Conservation (phyloP, 495 filamentous ascomycete genomes). For the Hyphodiscus hymeniophilus region DNA sequence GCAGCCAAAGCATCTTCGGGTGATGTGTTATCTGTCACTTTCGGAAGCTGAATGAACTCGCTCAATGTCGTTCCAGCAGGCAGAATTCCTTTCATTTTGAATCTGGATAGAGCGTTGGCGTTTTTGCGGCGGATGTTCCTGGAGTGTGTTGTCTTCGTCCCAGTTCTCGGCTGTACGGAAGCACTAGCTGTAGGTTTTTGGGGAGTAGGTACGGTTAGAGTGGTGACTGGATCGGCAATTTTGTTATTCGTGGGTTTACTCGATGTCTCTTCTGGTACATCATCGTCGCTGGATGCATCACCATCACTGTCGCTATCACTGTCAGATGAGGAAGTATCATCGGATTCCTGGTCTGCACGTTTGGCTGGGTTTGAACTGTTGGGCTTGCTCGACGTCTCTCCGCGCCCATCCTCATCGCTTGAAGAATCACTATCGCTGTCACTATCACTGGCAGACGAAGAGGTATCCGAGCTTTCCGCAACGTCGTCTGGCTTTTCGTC, state of each 20-base stretch:
- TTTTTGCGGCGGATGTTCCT: slow-evolving; percentile 47
- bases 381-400: slow-evolving; percentile 18
- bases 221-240: too few species aligned
- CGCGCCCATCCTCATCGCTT: slow-evolving; percentile 23
- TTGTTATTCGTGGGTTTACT: too few species aligned
- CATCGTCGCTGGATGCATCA: too few species aligned
- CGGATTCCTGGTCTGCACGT: too few species aligned
- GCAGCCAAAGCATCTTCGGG: slow-evolving; percentile 14
- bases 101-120: slow-evolving; percentile 35
- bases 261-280: too few species aligned
- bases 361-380: not conserved
- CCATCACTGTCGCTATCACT: too few species aligned
- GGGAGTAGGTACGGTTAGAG: not conserved
- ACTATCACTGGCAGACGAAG: slow-evolving; percentile 8
- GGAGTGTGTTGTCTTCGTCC: slow-evolving; percentile 41
- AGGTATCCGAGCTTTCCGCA: not conserved
- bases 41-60: slow-evolving; percentile 33
- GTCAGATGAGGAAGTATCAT: too few species aligned
- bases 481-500: slow-evolving; percentile 16
- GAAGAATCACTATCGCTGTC: slow-evolving; percentile 19
- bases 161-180: slow-evolving; percentile 25
- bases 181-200: not conserved
- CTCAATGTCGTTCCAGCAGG: slow-evolving; percentile 37
- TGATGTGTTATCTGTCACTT: slow-evolving; percentile 19
- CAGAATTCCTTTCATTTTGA: slow-evolving; percentile 43